A percentile compares a stretch with the other conserved stretches of the same genome.
These are phyloP conservation scores for Aphanoascus verrucosus DNA, from an alignment of 2,329 filamentous ascomycete species.

Conservation along the genomic window DNA sequence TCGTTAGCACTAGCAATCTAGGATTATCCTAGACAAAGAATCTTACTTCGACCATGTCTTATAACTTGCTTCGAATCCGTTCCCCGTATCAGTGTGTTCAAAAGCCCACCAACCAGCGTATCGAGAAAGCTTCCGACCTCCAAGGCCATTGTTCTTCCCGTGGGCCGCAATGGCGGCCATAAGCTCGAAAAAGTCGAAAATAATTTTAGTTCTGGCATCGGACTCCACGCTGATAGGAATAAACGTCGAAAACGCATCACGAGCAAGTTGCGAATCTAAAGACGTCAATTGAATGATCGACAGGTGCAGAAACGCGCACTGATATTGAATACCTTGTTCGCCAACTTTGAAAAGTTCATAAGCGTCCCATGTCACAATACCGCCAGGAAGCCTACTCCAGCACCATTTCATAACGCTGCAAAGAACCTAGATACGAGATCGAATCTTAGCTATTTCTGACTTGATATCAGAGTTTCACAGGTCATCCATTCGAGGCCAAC, in stretches of 20 bases:
- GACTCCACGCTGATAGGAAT: constrained; percentile 89
- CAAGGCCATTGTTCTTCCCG: constrained; percentile 84
- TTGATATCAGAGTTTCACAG: constrained; percentile 7
- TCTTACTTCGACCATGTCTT: constrained; percentile 72
- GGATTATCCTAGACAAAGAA: neutral
- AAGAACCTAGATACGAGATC: constrained; percentile 53
- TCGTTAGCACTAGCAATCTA: constrained; percentile 11
- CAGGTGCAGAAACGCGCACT: constrained; percentile 18
- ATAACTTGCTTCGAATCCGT: constrained; percentile 91
- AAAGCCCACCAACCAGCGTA: constrained; percentile 99
- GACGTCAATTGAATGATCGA: constrained; percentile 11
- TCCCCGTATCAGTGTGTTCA: constrained; percentile 74
- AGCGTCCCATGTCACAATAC: constrained; percentile 91
- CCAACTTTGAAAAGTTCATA: constrained; percentile 94
- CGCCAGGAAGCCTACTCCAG: constrained; percentile 83
- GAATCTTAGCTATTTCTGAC: constrained; percentile 9
- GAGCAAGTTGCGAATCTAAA: constrained; percentile 77
- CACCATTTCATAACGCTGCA: constrained; percentile 97
- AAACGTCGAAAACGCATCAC: constrained; percentile 91
- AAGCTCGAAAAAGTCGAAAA: constrained; percentile 93
- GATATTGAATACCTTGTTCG: constrained; percentile 53
- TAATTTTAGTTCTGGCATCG: constrained; percentile 72
- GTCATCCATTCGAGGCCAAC: constrained; percentile 21
- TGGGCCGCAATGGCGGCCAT: constrained; percentile 83
- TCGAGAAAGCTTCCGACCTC: constrained; percentile 83